A percentile compares a stretch with the other conserved stretches of the same genome.
Evolutionary conservation across 192 early-diverging fungal species (phyloP).

Genomic region (Backusella macrospora): DNA sequence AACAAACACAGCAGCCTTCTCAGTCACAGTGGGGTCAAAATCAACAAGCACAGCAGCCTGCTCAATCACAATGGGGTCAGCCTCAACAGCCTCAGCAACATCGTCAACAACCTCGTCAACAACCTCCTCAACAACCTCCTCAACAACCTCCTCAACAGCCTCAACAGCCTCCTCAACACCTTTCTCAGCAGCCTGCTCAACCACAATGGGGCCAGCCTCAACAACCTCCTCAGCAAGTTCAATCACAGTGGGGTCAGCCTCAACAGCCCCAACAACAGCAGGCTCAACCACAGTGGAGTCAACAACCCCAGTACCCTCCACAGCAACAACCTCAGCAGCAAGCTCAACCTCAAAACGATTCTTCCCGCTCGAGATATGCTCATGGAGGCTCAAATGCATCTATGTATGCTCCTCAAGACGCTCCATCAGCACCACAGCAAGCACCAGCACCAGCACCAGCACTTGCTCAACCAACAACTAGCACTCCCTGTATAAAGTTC

Average conservation of each 20-base stretch:
- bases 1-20: neutral
- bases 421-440: neutral
- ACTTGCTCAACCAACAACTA: neutral
- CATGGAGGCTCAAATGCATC: slow-evolving; percentile 10
- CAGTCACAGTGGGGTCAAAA: neutral
- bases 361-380: neutral
- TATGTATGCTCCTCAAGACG: neutral
- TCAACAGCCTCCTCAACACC: neutral
- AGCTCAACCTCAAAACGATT: too few relatives aligned
- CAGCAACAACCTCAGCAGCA: neutral
- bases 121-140: neutral
- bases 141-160: neutral
- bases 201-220: neutral
- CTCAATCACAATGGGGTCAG: neutral
- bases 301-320: neutral
- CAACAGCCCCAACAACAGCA: neutral
- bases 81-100: neutral
- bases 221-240: neutral
- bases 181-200: too few relatives aligned
- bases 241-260: neutral
- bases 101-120: neutral
- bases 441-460: neutral
- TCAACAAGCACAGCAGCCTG: neutral
- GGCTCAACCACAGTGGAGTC: neutral
- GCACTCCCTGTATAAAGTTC: slow-evolving; percentile 11